Conservation (phyloP, 2,329 filamentous ascomycete genomes). For the Beauveria sp. region DNA sequence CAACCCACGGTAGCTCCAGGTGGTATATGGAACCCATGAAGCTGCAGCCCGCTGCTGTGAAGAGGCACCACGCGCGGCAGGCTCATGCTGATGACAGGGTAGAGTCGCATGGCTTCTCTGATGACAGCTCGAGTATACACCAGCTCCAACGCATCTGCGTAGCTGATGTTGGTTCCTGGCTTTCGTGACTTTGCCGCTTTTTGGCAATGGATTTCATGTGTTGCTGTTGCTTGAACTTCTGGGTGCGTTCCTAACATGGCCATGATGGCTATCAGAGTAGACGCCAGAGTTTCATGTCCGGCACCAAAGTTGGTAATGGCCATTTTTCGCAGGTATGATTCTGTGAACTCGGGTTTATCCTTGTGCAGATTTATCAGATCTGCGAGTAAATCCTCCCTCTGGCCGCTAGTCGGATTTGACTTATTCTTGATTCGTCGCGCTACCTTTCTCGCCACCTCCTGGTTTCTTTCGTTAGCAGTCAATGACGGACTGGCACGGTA, state of each 20-base stretch:
- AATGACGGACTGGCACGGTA: no score
- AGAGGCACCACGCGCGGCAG: conserved; percentile 38
- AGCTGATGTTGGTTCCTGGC: conserved; percentile 8
- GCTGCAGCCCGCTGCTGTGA: conserved; percentile 20
- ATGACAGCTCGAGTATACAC: conserved; percentile 37
- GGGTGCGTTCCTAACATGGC: conserved; percentile 37
- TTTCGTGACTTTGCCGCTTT: conserved; percentile 8
- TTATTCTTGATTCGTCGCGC: conserved; percentile 26
- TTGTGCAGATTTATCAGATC: conserved; percentile 41
- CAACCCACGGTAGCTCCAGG: conserved; percentile 42
- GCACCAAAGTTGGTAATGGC: conserved; percentile 49
- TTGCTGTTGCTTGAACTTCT: conserved; percentile 24
- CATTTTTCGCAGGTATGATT: conserved; percentile 42
- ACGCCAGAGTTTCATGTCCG: conserved; percentile 47
- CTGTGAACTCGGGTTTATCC: conserved; percentile 37
- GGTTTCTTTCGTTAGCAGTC: neutral
- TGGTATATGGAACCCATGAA: conserved; percentile 35
- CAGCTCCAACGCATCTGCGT: conserved; percentile 16
- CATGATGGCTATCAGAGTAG: conserved; percentile 41
- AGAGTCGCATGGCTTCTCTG: conserved; percentile 42
- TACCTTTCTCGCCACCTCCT: conserved; percentile 29
- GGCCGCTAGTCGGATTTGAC: conserved; percentile 23
- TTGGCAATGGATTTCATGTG: conserved; percentile 23
- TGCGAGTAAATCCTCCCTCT: conserved; percentile 33
- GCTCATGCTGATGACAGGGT: conserved; percentile 45